Percentiles rank a stretch among this genome's conserved stretches.
Conservation (phyloP, 495 filamentous ascomycete genomes). For the Xylaria telfairii region DNA sequence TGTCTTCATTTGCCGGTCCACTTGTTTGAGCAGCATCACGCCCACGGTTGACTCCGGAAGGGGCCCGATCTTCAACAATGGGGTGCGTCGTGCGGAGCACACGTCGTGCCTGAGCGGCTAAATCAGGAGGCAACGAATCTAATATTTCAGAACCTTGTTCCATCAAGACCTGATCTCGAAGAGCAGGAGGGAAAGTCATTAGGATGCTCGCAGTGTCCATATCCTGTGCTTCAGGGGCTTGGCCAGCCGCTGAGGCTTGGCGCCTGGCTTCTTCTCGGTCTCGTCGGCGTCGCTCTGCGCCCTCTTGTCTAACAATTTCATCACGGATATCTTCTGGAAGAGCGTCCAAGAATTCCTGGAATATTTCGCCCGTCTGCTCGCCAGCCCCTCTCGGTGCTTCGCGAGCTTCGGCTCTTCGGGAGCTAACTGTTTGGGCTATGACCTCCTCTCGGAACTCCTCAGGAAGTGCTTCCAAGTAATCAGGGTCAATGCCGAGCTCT, state of each 20-base stretch:
- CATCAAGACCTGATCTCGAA: conserved; percentile 85
- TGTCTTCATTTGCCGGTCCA: conserved; percentile 40
- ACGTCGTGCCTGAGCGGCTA: conserved; percentile 84
- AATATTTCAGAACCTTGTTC: conserved; percentile 91
- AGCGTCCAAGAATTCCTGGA: conserved; percentile 92
- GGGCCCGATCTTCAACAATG: conserved; percentile 31
- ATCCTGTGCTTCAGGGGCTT: conserved; percentile 68
- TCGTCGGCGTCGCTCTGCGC: conserved; percentile 83
- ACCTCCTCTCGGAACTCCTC: conserved; percentile 97
- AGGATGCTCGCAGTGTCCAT: conserved; percentile 95
- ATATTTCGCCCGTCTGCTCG: conserved; percentile 81
- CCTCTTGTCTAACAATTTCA: conserved; percentile 89
- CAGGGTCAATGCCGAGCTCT: conserved; percentile 88
- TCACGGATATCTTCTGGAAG: conserved; percentile 87
- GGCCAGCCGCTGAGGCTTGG: conserved; percentile 59
- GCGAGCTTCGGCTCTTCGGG: conserved; percentile 79
- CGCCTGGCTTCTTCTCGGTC: conserved; percentile 76
- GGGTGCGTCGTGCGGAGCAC: conserved; percentile 41
- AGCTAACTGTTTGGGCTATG: conserved; percentile 82
- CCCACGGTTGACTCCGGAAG: conserved; percentile 34
- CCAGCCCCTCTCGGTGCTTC: conserved; percentile 64
- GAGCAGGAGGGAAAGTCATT: conserved; percentile 82
- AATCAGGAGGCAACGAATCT: conserved; percentile 80
- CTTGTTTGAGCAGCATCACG: conserved; percentile 38
- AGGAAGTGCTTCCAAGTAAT: conserved; percentile 90